Evolutionary conservation across 345 rosid genomes (phyloP).

Genomic region (Limnanthes douglasii): DNA sequence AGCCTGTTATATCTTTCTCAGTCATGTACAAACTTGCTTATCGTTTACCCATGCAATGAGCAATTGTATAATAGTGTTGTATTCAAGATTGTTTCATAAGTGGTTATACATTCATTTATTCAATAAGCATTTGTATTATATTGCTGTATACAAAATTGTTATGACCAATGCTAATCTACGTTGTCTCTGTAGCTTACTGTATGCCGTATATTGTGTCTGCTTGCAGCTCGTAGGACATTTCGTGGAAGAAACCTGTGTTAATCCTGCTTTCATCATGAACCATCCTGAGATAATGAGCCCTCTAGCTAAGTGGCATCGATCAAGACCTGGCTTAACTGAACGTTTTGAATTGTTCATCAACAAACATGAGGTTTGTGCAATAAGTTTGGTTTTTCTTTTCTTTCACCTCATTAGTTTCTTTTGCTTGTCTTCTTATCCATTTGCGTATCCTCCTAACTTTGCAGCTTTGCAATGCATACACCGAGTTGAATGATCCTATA

Average conservation of each 20-base stretch:
- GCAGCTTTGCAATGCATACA: slow-evolving; percentile 91
- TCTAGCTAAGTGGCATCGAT: slow-evolving; percentile 82
- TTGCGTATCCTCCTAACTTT: slow-evolving; percentile 1
- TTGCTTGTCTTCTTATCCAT: not conserved
- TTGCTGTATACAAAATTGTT: no score
- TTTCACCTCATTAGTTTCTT: no score
- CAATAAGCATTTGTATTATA: no score
- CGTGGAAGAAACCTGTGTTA: slow-evolving; percentile 79
- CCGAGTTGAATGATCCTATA: slow-evolving; percentile 91
- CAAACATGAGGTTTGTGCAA: slow-evolving; percentile 58
- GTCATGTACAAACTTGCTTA: no score
- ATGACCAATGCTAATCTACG: no score
- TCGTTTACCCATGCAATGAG: no score
- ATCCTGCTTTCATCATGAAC: slow-evolving; percentile 86
- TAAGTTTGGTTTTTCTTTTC: not conserved
- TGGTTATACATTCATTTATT: no score
- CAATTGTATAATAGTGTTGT: no score
- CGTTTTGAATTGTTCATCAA: slow-evolving; percentile 88
- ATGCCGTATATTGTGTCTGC: slow-evolving; percentile 1
- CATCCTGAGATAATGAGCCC: slow-evolving; percentile 94
- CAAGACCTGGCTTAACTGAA: slow-evolving; percentile 56
- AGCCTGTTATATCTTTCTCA: no score
- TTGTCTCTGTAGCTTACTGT: no score
- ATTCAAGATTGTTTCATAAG: no score
- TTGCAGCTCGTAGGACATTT: slow-evolving; percentile 93